These are phyloP conservation scores for Lentinula lateritia DNA, from an alignment of 768 basidiomycete genomes.

Conservation along the genomic window DNA sequence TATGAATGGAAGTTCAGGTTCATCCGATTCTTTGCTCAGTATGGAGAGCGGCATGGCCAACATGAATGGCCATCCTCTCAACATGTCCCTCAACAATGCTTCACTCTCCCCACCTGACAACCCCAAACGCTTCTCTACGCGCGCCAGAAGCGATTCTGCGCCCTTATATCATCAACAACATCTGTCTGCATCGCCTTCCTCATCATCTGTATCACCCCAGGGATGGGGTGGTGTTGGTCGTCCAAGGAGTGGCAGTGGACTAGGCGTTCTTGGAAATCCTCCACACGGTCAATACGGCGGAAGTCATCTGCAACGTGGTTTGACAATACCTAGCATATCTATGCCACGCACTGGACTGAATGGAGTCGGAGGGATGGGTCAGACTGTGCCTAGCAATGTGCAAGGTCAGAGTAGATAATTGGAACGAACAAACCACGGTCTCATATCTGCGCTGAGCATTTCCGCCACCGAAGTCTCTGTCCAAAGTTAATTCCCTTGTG, in stretches of 20 bases:
- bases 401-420: constrained; percentile 1
- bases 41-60: not conserved
- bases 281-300: not conserved
- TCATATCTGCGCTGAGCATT: not conserved
- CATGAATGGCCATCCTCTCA: constrained; percentile 1
- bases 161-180: constrained; percentile 49
- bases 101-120: constrained; percentile 4
- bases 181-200: constrained; percentile 13
- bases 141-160: constrained; percentile 66
- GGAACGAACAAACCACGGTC: not conserved
- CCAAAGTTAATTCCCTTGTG: not conserved
- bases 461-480: not conserved
- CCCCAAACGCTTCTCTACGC: constrained; percentile 35
- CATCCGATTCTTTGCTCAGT: not conserved
- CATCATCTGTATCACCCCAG: constrained; percentile 6
- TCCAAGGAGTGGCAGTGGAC: constrained; percentile 48
- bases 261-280: constrained; percentile 14
- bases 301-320: constrained; percentile 2
- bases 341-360: constrained; percentile 5
- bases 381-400: constrained; percentile 4
- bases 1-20: not conserved
- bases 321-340: constrained; percentile 2
- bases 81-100: constrained; percentile 16
- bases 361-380: constrained; percentile 4
- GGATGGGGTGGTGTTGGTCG: constrained; percentile 25